A percentile compares a stretch with the other conserved stretches of the same genome.
Evolutionary conservation across 2,329 filamentous ascomycete genomes (phyloP).

Genomic region (Colletotrichum incanum): DNA sequence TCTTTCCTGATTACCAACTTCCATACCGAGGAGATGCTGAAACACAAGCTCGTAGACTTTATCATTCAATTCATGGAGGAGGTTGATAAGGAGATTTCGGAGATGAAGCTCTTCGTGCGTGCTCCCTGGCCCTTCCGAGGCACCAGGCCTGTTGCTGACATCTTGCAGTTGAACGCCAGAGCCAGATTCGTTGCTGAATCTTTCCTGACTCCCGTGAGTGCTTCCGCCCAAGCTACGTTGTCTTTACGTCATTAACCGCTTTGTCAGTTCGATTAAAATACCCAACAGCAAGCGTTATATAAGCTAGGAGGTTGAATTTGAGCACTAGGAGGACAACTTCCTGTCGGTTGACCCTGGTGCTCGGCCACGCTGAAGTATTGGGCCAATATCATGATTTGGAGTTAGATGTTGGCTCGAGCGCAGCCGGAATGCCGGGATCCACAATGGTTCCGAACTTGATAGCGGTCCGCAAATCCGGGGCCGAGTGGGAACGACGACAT

Average conservation of each 20-base stretch:
- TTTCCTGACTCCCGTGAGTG: conserved; percentile 90
- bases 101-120: conserved; percentile 99
- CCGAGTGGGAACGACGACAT: conserved; percentile 32
- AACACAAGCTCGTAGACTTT: conserved; percentile 99
- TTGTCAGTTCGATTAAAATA: conserved; percentile 44
- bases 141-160: conserved; percentile 41
- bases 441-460: conserved; percentile 33
- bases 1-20: conserved; percentile 99
- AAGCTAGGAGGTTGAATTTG: neutral
- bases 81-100: conserved; percentile 99
- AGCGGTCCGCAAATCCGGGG: conserved; percentile 37
- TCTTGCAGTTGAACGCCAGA: conserved; percentile 86
- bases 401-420: conserved; percentile 42
- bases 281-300: conserved; percentile 22
- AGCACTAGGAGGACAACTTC: neutral
- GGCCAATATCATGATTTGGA: conserved; percentile 28
- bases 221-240: neutral
- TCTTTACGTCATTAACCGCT: conserved; percentile 17
- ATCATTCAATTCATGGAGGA: conserved; percentile 99
- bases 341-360: neutral
- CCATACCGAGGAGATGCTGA: conserved; percentile 98
- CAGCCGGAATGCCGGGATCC: conserved; percentile 36
- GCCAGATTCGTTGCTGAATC: conserved; percentile 98
- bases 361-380: conserved; percentile 16
- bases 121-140: neutral